Conservation (phyloP, 768 basidiomycete genomes). For the Lyophyllum shimeji region DNA sequence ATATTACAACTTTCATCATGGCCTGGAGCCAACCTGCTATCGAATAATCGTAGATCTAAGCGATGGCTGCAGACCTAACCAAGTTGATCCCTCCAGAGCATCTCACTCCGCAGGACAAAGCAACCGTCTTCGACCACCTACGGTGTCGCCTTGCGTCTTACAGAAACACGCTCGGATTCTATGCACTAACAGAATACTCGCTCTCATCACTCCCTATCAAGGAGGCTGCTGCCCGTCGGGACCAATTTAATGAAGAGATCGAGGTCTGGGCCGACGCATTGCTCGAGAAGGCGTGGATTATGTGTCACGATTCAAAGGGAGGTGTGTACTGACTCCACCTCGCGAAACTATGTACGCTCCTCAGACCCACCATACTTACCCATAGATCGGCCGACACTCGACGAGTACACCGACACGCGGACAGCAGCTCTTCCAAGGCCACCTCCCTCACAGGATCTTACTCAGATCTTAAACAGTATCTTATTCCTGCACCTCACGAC, state of each 20-base stretch:
- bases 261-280: slow-evolving; percentile 46
- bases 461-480: slow-evolving; percentile 47
- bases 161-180: slow-evolving; percentile 41
- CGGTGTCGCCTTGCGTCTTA: slow-evolving; percentile 43
- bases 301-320: slow-evolving; percentile 34
- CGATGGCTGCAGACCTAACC: slow-evolving; percentile 10
- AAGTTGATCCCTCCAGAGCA: slow-evolving; percentile 38
- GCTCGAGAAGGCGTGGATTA: slow-evolving; percentile 41
- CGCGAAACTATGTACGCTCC: background rate
- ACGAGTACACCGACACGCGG: slow-evolving; percentile 45
- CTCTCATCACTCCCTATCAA: slow-evolving; percentile 19
- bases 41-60: background rate
- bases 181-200: slow-evolving; percentile 34
- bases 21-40: no score
- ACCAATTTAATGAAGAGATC: slow-evolving; percentile 34
- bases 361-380: background rate
- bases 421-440: slow-evolving; percentile 37
- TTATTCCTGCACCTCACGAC: slow-evolving; percentile 51
- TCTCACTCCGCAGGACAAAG: slow-evolving; percentile 32
- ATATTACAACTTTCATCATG: no score
- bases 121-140: slow-evolving; percentile 41
- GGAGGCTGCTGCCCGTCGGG: slow-evolving; percentile 19
- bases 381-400: slow-evolving; percentile 42
- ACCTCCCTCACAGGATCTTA: slow-evolving; percentile 35
- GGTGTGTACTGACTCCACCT: background rate